Base-by-base conservation (phyloP, 305 asterid species). In the Andrographis paniculata region DNA sequence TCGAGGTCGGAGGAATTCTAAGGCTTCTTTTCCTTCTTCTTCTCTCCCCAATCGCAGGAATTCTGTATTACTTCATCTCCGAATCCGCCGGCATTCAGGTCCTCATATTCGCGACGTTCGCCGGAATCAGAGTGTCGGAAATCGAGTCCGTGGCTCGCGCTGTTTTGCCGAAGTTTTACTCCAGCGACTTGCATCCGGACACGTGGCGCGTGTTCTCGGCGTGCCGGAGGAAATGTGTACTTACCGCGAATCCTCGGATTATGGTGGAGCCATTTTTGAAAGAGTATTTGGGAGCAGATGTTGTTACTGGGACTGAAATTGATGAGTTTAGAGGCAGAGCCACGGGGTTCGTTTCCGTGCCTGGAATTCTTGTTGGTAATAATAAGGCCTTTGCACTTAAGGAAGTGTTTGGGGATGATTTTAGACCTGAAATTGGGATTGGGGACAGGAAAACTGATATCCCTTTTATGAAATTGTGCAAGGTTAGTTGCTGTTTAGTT, bases 121-220 rank as follows among this genome's bases (percentile, higher is more conserved):
- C 44, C 0, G 91, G 94, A 0, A 59, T 68, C 52, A 63, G 59
- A 33, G 62, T 75, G 9, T 58, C 75, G 0, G 76, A 73, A 10
- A 73, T 79, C 1, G 82, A 79, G 45, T 83, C 87, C 0, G 79
- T 74, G 6, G 87, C 82, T 1, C 77, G 78, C 0, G 91, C 87
- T 0, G 94, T 79, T 1, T 45, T 83, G 61, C 91, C 91, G 0
- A 83, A 79, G 21, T 77, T 79, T 28, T 83, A 83, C 52, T 67
- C 79, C 1, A 37, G 42, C 0, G 87, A 77, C 37, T 42, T 83
- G 53, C 91, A 83, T 17, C 78, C 84, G 0, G 87, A 77, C 49
- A 21, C 94, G 1, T 77, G 84, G 84, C 72, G 77, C 8, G 91
- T 77, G 5, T 77, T 83, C 45, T 74, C 87, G 0, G 63, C 91